These are phyloP conservation scores for Citrus sp. DNA, from an alignment of 345 rosid species.

Conservation along the genomic window DNA sequence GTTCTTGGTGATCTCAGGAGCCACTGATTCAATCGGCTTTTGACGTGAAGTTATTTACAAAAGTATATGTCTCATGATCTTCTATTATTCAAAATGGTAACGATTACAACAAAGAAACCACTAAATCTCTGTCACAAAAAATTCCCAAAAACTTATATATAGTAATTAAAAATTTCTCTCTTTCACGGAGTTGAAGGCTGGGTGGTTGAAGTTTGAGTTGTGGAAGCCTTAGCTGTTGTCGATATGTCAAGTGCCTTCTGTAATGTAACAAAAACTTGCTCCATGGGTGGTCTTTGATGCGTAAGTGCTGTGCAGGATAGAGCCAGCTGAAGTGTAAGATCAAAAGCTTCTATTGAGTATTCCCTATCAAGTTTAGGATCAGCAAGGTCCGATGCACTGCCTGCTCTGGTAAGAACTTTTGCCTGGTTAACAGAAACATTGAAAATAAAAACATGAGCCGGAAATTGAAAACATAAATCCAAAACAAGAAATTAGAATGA, in stretches of 20 bases:
- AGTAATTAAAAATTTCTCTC: neutral
- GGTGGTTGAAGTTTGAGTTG: conserved; percentile 17
- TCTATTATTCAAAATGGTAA: neutral
- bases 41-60: neutral
- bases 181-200: neutral
- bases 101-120: neutral
- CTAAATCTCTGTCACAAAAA: neutral
- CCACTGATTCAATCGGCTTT: neutral
- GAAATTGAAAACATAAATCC: neutral
- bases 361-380: conserved; percentile 48
- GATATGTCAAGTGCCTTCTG: conserved; percentile 44
- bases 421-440: conserved; percentile 32
- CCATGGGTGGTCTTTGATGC: conserved; percentile 44
- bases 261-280: conserved; percentile 31
- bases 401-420: conserved; percentile 32
- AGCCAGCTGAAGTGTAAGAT: conserved; percentile 35
- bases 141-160: neutral
- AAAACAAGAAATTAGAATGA: neutral
- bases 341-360: conserved; percentile 46
- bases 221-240: conserved; percentile 18
- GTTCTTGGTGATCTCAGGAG: neutral
- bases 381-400: conserved; percentile 30
- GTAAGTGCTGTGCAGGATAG: conserved; percentile 40
- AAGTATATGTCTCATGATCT: neutral
- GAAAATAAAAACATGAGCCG: neutral